Evolutionary conservation across 768 basidiomycete genomes (phyloP), one percentile per base, ranked within the genome.

Genomic region (Rhizopogon salebrosus): DNA sequence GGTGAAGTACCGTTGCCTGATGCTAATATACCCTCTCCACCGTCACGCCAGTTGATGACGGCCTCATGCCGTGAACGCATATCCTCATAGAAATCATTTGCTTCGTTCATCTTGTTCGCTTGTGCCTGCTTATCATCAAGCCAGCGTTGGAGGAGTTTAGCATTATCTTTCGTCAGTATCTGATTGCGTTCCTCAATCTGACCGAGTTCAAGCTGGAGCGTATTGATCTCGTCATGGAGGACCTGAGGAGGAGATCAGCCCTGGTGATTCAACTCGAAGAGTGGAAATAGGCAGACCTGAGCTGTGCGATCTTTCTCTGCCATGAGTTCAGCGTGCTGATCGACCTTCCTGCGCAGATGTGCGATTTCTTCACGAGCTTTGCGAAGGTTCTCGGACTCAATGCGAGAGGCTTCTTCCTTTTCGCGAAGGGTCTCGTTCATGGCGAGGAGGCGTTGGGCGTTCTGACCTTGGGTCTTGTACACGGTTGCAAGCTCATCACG

Each of bases 381-480:
- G 54, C 93, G 75, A 24, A 94, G 72, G 60, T 80, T 83, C 65
- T 97, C 94, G 2, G 87, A 78, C 55, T 95, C 86, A 37, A 89
- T 77, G 54, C 93, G 80, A 4, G 88, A 83, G 31, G 87, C 66
- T 58, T 98, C 95, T 64, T 98, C 95, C 69, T 93, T 88, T 68
- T 95, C 94, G 46, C 93, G 84, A 7, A 98, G 77, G 1, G 92
- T 92, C 69, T 99, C 97, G 55, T 92, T 95, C 86, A 99, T 92
- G 3, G 89, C 80, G 13, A 99, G 77, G 7, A 95, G 80, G 36
- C 93, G 82, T 66, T 97, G 95, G 1, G 94, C 90, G 68, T 97
- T 95, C 71, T 95, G 92, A 4, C 92, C 90, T 57, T 98, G 95
- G 0, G 92, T 91, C 69, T 95, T 95, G 76, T 98, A 99, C 1